Evolutionary conservation across 106 monocot genomes (phyloP), one percentile per base, ranked within the genome.

Genomic region (Dendrobium officinale): DNA sequence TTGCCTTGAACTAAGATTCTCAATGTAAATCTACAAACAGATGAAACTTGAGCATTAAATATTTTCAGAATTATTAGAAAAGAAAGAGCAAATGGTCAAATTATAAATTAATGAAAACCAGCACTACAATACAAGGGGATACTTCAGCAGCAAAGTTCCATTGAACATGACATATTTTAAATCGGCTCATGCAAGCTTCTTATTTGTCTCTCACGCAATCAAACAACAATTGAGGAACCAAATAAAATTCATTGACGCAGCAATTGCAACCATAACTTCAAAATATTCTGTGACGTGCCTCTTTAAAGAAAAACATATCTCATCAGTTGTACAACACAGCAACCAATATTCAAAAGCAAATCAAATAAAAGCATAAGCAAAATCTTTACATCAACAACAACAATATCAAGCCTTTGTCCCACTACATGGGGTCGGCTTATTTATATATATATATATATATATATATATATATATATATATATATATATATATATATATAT

Each of bases 1-100:
- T 79, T 97, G 94, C 55, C 83, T 89, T 68, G 79, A 82, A 83
- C 85, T 82, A 80, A 97, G 92, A 77, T 73, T 78, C 26, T 92
- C 87, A 82, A 97, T 82, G 79, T 31, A 84, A 82, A 97, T 83
- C 96, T 96, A 84, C 47, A 79, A 2, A 37, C 82, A 84, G 40
- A 77, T 83, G 40, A 22, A 66, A 10, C 54, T 78, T 68, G 22
- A 40, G 64, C 26, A 24, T 22, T 8, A n/a, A 64, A 64, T 7
- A 24, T 64, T 7, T 22, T 64, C 26, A 64, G 64, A 64, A 5
- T 24, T 22, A 26, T 24, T 22, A 22, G 64, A 15, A 55, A 17
- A 26, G 24, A 64, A 64, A n/a, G 5, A 64, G 24, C 51, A 24
- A 64, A 64, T 15, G 4, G 1, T n/a, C n/a, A 2, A 64, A 3